A percentile compares a stretch with the other conserved stretches of the same genome.
Conservation (phyloP, 495 filamentous ascomycete genomes). For the Podospora appendiculata region DNA sequence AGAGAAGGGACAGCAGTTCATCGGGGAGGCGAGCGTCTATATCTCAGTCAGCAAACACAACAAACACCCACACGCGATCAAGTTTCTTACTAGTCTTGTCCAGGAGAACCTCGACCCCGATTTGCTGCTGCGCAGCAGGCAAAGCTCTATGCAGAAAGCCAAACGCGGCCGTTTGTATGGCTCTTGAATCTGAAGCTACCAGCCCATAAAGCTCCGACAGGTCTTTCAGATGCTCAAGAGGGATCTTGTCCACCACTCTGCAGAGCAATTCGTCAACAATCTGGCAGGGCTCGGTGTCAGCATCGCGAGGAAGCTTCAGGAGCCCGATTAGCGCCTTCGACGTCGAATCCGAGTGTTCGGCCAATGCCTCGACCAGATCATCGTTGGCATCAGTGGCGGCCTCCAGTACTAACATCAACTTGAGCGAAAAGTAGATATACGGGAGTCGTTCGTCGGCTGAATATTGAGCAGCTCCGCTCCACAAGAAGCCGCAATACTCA, state of each 20-base stretch:
- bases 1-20: constrained; percentile 62
- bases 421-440: constrained; percentile 59
- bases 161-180: constrained; percentile 75
- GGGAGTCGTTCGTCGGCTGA: constrained; percentile 38
- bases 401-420: constrained; percentile 56
- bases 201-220: constrained; percentile 59
- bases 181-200: constrained; percentile 64
- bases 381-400: constrained; percentile 66
- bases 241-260: constrained; percentile 52
- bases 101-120: constrained; percentile 73
- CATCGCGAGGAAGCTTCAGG: constrained; percentile 38
- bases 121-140: constrained; percentile 66
- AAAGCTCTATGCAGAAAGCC: constrained; percentile 70
- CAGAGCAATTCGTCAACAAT: constrained; percentile 64
- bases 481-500: constrained; percentile 47
- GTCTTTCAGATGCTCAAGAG: constrained; percentile 46
- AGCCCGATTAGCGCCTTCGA: constrained; percentile 54
- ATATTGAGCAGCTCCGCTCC: constrained; percentile 37
- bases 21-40: constrained; percentile 55
- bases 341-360: constrained; percentile 37
- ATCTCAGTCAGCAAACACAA: not conserved
- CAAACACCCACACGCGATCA: no score
- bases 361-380: constrained; percentile 71
- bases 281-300: constrained; percentile 23
- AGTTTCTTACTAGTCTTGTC: constrained; percentile 50